Conservation (phyloP, 306 rosid genomes). For the Rosa rugosa region DNA sequence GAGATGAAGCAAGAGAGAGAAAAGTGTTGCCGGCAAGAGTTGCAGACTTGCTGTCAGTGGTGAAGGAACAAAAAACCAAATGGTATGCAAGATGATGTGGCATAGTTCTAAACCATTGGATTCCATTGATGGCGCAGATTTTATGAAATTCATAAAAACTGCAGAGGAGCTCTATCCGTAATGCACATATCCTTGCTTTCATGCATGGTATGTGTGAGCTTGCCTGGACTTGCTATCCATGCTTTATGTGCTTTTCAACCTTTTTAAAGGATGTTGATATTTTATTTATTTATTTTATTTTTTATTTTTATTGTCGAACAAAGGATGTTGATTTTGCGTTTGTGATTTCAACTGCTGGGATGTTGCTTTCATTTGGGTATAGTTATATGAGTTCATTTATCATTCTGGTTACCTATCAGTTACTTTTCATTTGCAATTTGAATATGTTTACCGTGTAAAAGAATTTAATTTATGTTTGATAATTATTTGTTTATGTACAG, state of each 20-base stretch:
- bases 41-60: too few relatives aligned
- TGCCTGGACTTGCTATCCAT: background rate
- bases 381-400: background rate
- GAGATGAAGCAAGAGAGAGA: too few relatives aligned
- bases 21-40: too few relatives aligned
- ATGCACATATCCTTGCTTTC: background rate
- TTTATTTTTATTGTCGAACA: background rate
- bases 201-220: background rate
- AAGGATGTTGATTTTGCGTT: background rate
- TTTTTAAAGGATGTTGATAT: background rate
- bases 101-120: too few relatives aligned
- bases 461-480: background rate
- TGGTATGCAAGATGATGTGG: too few relatives aligned
- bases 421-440: background rate
- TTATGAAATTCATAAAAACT: too few relatives aligned
- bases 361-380: background rate
- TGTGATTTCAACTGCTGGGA: background rate
- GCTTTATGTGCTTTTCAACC: background rate
- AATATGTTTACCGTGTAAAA: background rate
- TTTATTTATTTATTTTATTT: too few relatives aligned
- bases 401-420: background rate
- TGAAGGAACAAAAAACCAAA: too few relatives aligned
- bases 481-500: slow-evolving; percentile 45
- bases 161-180: too few relatives aligned
- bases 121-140: too few relatives aligned